Evolutionary conservation across 352 stramenopile species (phyloP).

Genomic region (Sclerospora graminicola): DNA sequence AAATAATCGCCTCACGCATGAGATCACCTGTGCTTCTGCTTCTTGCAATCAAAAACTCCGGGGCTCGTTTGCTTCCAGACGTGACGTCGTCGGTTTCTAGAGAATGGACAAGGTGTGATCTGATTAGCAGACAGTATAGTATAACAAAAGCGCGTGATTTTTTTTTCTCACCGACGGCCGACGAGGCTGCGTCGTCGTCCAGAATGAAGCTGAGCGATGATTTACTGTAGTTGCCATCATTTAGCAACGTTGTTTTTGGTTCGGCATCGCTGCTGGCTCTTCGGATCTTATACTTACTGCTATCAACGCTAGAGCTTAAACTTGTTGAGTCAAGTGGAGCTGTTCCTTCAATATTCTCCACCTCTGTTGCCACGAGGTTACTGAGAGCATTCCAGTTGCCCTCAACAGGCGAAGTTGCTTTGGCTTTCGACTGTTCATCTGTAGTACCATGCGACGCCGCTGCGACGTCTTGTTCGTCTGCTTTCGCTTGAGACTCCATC

Average conservation of each 20-base stretch:
- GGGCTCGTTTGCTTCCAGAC: constrained; percentile 9
- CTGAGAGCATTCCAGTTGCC: constrained; percentile 33
- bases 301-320: neutral
- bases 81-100: constrained; percentile 12
- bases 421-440: neutral
- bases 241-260: constrained; percentile 5
- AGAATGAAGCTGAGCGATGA: constrained; percentile 71
- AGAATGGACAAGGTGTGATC: neutral
- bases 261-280: constrained; percentile 10
- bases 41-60: constrained; percentile 14
- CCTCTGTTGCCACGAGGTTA: constrained; percentile 23
- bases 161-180: constrained; percentile 14
- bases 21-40: constrained; percentile 24
- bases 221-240: constrained; percentile 31
- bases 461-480: too few relatives aligned
- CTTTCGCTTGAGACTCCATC: constrained; percentile 6
- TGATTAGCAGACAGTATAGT: neutral
- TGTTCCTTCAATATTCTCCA: constrained; percentile 1
- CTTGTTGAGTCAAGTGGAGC: constrained; percentile 4
- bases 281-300: constrained; percentile 19
- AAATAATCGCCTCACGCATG: constrained; percentile 1
- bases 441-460: too few relatives aligned
- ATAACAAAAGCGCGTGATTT: neutral
- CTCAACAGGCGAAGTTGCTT: constrained; percentile 4
- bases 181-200: constrained; percentile 28